Conservation (phyloP, 1,284 basidiomycete species). For the Apiotrichum siamense region DNA sequence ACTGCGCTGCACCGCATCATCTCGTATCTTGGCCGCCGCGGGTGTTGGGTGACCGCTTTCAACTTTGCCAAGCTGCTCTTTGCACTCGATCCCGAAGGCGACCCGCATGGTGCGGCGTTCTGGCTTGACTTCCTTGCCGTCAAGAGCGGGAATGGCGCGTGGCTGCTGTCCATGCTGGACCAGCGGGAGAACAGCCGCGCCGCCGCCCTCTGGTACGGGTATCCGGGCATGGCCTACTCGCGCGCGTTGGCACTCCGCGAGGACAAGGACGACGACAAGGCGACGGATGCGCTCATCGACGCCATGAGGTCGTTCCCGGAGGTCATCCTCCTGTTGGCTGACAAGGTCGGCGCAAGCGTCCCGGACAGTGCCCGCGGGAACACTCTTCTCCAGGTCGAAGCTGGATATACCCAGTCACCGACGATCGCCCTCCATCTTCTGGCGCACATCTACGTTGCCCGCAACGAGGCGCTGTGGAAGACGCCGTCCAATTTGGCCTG, state of each 20-base stretch:
- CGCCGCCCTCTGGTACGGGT: slow-evolving; percentile 51
- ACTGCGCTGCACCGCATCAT: slow-evolving; percentile 67
- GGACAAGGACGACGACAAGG: slow-evolving; percentile 57
- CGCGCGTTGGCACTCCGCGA: slow-evolving; percentile 64
- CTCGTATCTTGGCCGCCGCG: slow-evolving; percentile 76
- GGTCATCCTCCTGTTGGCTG: slow-evolving; percentile 69
- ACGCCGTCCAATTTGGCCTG: slow-evolving; percentile 59
- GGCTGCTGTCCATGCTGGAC: slow-evolving; percentile 65
- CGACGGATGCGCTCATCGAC: slow-evolving; percentile 61
- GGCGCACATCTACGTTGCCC: slow-evolving; percentile 75
- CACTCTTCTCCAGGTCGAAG: slow-evolving; percentile 61
- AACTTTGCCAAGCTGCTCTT: slow-evolving; percentile 78
- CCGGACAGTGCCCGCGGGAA: slow-evolving; percentile 57
- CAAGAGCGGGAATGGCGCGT: slow-evolving; percentile 69
- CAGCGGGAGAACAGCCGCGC: slow-evolving; percentile 44
- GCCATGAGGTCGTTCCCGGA: slow-evolving; percentile 73
- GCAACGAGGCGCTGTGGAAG: slow-evolving; percentile 74
- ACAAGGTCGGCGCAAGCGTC: slow-evolving; percentile 68
- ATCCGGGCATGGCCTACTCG: slow-evolving; percentile 77
- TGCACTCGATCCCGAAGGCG: slow-evolving; percentile 69
- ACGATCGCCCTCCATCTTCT: slow-evolving; percentile 55
- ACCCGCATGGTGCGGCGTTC: slow-evolving; percentile 77
- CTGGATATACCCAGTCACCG: slow-evolving; percentile 57
- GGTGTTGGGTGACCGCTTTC: slow-evolving; percentile 78
- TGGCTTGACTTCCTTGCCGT: slow-evolving; percentile 78